A percentile compares a stretch with the other conserved stretches of the same genome.
Conservation (phyloP, 805 yeast species). For the Lipomyces anomalus region DNA sequence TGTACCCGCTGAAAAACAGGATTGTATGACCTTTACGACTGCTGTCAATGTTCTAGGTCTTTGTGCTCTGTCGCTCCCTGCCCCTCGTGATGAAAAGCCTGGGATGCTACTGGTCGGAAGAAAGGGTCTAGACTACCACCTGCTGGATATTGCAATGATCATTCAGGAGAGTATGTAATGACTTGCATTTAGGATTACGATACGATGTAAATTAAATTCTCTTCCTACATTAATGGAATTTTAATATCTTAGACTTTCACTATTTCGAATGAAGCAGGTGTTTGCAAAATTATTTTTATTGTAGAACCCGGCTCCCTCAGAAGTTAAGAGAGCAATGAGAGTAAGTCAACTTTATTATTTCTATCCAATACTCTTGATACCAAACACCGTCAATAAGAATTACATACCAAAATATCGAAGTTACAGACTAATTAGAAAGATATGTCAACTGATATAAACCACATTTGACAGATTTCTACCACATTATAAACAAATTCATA, state of each 20-base stretch:
- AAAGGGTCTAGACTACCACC: constrained; percentile 15
- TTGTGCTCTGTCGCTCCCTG: constrained; percentile 2
- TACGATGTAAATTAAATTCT: background rate
- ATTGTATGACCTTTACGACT: background rate
- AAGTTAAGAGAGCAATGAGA: no score
- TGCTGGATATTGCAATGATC: constrained; percentile 12
- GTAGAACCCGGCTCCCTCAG: no score
- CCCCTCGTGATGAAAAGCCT: constrained; percentile 2
- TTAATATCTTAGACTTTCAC: background rate
- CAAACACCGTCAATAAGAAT: no score
- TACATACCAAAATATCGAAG: no score
- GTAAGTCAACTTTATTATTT: no score
- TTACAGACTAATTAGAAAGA: no score
- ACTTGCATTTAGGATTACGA: background rate
- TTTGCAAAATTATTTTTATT: no score
- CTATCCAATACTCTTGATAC: no score
- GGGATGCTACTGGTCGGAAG: constrained; percentile 11
- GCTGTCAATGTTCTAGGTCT: constrained; percentile 16
- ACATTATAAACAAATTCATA: no score
- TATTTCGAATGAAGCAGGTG: background rate
- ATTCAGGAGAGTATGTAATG: background rate
- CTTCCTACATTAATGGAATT: background rate
- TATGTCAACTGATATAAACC: no score
- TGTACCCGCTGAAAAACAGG: background rate
- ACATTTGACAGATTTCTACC: no score